A percentile compares a stretch with the other conserved stretches of the same genome.
phyloP scores from a whole-genome alignment of 108 stramenopile species.

The Fragilaria radians region DNA sequence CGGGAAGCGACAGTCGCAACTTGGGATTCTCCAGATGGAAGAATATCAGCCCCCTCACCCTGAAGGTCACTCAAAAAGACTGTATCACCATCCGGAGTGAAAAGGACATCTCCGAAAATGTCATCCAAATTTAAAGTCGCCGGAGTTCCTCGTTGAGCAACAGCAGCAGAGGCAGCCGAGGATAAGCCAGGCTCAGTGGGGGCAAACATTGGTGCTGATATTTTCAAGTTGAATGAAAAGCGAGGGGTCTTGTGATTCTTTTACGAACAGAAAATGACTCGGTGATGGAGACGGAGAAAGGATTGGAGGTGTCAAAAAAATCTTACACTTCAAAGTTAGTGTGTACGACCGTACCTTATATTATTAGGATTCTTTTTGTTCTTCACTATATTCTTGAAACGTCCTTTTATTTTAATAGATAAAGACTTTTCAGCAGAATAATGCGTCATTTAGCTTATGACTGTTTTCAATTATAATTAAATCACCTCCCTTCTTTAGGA shows the following conservation, averaged over 20 bases:
- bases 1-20: constrained; percentile 33
- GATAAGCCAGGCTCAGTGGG: constrained; percentile 2
- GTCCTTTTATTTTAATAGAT: too few species aligned
- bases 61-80: constrained; percentile 71
- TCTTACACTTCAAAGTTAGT: too few species aligned
- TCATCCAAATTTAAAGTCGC: constrained; percentile 82
- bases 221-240: too few species aligned
- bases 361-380: too few species aligned
- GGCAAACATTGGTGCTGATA: constrained; percentile 4
- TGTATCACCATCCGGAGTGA: constrained; percentile 83
- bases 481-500: too few species aligned
- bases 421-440: too few species aligned
- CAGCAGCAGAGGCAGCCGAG: constrained; percentile 25
- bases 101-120: constrained; percentile 87
- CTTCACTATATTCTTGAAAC: too few species aligned
- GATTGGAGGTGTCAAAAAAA: too few species aligned
- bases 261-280: neutral
- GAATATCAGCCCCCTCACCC: constrained; percentile 15
- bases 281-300: too few species aligned
- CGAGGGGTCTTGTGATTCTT: neutral
- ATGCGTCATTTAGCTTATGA: too few species aligned
- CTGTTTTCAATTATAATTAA: too few species aligned
- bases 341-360: too few species aligned
- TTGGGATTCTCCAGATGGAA: constrained; percentile 39
- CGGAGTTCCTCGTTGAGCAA: constrained; percentile 65